A percentile compares a stretch with the other conserved stretches of the same genome.
phyloP scores from a whole-genome alignment of 371 early-diverging fungal species.

The Mortierella sp. region DNA sequence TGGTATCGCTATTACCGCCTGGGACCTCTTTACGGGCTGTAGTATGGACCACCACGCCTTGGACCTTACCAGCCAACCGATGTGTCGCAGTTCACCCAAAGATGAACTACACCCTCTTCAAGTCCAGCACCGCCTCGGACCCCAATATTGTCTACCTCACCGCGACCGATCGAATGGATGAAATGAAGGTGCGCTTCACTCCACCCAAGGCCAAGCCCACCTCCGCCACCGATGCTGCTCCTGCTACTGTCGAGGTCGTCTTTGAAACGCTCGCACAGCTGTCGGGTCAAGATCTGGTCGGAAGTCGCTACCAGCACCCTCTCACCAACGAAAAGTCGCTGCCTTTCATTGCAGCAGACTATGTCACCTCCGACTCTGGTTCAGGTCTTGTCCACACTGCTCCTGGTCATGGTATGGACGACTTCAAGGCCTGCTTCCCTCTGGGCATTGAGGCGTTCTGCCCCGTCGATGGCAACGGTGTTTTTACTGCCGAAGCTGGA shows the following conservation, averaged over 20 bases:
- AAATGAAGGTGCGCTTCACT: conserved; percentile 21
- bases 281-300: conserved; percentile 67
- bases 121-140: conserved; percentile 13
- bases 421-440: conserved; percentile 81
- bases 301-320: conserved; percentile 75
- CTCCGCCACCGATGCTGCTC: neutral
- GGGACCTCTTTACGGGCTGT: conserved; percentile 62
- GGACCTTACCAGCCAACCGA: conserved; percentile 92
- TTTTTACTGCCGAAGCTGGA: conserved; percentile 79
- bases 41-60: conserved; percentile 97
- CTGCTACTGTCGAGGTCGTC: neutral
- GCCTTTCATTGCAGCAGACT: conserved; percentile 73
- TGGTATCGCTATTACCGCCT: conserved; percentile 8
- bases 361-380: conserved; percentile 86
- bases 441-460: conserved; percentile 68
- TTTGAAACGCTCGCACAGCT: conserved; percentile 15
- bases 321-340: conserved; percentile 59
- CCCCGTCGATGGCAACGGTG: conserved; percentile 83
- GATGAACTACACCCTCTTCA: conserved; percentile 74
- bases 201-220: neutral
- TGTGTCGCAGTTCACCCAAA: conserved; percentile 84
- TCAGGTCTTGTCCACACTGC: conserved; percentile 90
- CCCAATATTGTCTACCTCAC: conserved; percentile 59
- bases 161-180: conserved; percentile 60
- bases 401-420: conserved; percentile 95